phyloP scores from a whole-genome alignment of 2,329 filamentous ascomycete species.

The Acrodontium crateriforme region DNA sequence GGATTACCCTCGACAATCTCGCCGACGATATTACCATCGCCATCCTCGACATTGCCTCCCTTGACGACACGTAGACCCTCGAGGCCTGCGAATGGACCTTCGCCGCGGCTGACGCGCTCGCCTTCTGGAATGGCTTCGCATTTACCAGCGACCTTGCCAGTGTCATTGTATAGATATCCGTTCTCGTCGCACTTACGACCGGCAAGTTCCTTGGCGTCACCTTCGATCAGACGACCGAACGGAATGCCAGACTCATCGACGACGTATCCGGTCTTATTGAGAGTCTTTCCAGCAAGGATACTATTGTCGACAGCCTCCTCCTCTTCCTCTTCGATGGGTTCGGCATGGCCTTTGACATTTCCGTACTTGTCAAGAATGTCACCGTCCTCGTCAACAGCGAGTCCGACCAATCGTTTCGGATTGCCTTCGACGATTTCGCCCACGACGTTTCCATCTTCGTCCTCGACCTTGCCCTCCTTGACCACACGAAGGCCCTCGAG shows the following conservation, averaged over 20 bases:
- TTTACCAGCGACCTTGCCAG: constrained; percentile 42
- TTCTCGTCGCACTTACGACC: constrained; percentile 40
- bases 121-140: constrained; percentile 45
- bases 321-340: constrained; percentile 34
- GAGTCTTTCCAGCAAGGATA: constrained; percentile 42
- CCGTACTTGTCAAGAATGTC: constrained; percentile 41
- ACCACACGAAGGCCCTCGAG: constrained; percentile 42
- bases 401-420: constrained; percentile 36
- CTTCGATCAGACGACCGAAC: constrained; percentile 42
- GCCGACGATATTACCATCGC: constrained; percentile 56
- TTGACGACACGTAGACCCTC: constrained; percentile 51
- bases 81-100: constrained; percentile 56
- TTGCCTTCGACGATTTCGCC: constrained; percentile 38
- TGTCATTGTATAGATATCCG: constrained; percentile 41
- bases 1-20: constrained; percentile 43
- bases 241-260: constrained; percentile 36
- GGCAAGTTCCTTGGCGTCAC: constrained; percentile 41
- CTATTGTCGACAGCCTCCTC: constrained; percentile 20
- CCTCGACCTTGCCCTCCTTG: constrained; percentile 43
- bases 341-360: constrained; percentile 38
- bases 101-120: constrained; percentile 41
- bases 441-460: constrained; percentile 31
- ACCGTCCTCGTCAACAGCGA: constrained; percentile 38
- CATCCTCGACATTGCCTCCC: constrained; percentile 60
- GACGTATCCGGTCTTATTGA: constrained; percentile 41